Evolutionary conservation across 495 filamentous ascomycete genomes (phyloP).

Genomic region (Cryomyces antarcticus): DNA sequence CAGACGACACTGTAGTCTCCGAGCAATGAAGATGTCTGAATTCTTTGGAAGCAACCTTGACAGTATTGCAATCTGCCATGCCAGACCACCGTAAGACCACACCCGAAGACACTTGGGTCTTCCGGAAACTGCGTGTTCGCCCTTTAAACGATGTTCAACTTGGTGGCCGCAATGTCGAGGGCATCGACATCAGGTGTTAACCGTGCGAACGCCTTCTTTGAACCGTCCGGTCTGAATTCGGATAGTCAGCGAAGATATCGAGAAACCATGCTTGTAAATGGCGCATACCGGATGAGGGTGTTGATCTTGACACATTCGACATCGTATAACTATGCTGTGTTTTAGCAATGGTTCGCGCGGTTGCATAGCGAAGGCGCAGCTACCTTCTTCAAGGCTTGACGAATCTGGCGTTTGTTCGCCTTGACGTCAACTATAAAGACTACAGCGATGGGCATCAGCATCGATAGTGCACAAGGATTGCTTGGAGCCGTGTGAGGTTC

Average conservation of each 20-base stretch:
- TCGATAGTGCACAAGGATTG: too few species aligned
- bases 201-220: constrained; percentile 95
- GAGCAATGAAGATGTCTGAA: too few species aligned
- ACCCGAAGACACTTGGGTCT: too few species aligned
- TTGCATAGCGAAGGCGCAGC: too few species aligned
- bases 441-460: too few species aligned
- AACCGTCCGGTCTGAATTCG: constrained; percentile 62
- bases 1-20: too few species aligned
- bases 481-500: too few species aligned
- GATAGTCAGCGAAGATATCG: constrained; percentile 7
- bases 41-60: too few species aligned
- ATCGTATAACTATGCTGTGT: constrained; percentile 47
- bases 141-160: constrained; percentile 81
- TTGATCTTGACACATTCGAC: constrained; percentile 97
- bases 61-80: too few species aligned
- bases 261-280: not conserved
- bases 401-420: constrained; percentile 99
- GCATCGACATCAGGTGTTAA: constrained; percentile 93
- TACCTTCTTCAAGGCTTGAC: constrained; percentile 81
- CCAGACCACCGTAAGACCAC: too few species aligned
- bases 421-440: constrained; percentile 98
- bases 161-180: constrained; percentile 97
- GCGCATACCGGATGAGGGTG: constrained; percentile 73
- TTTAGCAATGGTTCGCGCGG: too few species aligned
- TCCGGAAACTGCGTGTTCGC: not conserved